phyloP scores from a whole-genome alignment of 768 basidiomycete species.

The Pisolithus albus region DNA sequence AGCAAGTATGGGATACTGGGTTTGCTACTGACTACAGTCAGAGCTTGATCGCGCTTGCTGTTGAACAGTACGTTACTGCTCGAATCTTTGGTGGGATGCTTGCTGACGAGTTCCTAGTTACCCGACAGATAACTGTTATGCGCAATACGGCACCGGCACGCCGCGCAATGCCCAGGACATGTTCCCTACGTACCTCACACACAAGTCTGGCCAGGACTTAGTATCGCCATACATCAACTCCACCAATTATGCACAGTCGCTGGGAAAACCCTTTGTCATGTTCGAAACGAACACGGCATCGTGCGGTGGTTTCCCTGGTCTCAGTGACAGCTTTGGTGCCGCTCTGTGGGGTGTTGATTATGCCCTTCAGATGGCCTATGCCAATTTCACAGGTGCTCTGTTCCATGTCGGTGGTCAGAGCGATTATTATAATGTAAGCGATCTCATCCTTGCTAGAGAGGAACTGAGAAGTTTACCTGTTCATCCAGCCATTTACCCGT shows the following conservation, averaged over 20 bases:
- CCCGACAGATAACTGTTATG: slow-evolving; percentile 56
- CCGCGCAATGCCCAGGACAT: slow-evolving; percentile 37
- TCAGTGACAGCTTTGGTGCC: slow-evolving; percentile 53
- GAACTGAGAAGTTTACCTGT: not conserved
- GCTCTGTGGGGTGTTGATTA: slow-evolving; percentile 51
- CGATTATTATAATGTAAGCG: slow-evolving; percentile 56
- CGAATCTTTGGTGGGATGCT: not conserved
- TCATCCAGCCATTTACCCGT: slow-evolving; percentile 34
- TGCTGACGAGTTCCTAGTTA: slow-evolving; percentile 35
- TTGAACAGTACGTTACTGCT: slow-evolving; percentile 42
- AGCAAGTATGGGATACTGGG: slow-evolving; percentile 47
- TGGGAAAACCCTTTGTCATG: slow-evolving; percentile 43
- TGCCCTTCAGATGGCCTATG: slow-evolving; percentile 44
- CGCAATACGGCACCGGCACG: slow-evolving; percentile 37
- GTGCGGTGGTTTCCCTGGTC: slow-evolving; percentile 43
- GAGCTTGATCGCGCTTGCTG: slow-evolving; percentile 39
- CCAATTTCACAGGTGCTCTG: slow-evolving; percentile 38
- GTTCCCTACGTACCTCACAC: slow-evolving; percentile 46
- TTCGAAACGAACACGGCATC: slow-evolving; percentile 52
- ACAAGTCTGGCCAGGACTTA: slow-evolving; percentile 43
- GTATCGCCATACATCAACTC: slow-evolving; percentile 48
- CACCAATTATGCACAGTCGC: slow-evolving; percentile 32
- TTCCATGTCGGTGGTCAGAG: slow-evolving; percentile 57
- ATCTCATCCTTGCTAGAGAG: slow-evolving; percentile 7
- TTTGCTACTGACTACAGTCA: slow-evolving; percentile 40